These are phyloP conservation scores for Geotrichum phurueaensis DNA, from an alignment of 1,139 yeast genomes.

Conservation along the genomic window DNA sequence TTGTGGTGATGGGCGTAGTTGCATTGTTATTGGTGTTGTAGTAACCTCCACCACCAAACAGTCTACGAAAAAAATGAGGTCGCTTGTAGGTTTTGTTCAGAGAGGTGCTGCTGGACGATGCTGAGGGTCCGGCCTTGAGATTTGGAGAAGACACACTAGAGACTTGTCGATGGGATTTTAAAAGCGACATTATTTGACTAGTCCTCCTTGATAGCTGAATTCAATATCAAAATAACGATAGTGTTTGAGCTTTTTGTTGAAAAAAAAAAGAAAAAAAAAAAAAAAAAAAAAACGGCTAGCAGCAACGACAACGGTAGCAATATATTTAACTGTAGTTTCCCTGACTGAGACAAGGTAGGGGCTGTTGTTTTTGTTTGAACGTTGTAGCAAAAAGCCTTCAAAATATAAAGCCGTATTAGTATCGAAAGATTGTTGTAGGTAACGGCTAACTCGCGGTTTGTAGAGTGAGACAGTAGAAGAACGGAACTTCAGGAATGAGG, in stretches of 20 bases:
- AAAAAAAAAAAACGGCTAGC: not conserved
- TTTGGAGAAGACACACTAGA: not conserved
- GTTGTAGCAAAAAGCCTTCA: no score
- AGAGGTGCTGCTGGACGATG: slow-evolving; percentile 6
- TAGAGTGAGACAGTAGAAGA: no score
- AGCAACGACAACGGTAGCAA: no score
- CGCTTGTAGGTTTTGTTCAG: slow-evolving; percentile 14
- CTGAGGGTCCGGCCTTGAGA: not conserved
- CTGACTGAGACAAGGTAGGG: no score
- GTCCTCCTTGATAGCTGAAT: not conserved
- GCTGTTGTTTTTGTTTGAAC: no score
- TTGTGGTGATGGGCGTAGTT: not conserved
- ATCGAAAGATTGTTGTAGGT: no score
- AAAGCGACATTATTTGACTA: slow-evolving; percentile 1
- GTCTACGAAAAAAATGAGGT: slow-evolving; percentile 17
- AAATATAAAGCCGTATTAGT: no score
- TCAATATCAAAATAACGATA: not conserved
- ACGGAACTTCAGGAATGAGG: no score
- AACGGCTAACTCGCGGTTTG: no score
- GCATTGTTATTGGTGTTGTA: not conserved
- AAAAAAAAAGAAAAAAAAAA: no score
- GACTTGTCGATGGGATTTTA: slow-evolving; percentile 7
- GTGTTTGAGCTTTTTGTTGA: not conserved
- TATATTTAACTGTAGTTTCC: no score
- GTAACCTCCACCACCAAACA: slow-evolving; percentile 16